Evolutionary conservation across 2,329 filamentous ascomycete species (phyloP).

Genomic region (Botryotinia convoluta): DNA sequence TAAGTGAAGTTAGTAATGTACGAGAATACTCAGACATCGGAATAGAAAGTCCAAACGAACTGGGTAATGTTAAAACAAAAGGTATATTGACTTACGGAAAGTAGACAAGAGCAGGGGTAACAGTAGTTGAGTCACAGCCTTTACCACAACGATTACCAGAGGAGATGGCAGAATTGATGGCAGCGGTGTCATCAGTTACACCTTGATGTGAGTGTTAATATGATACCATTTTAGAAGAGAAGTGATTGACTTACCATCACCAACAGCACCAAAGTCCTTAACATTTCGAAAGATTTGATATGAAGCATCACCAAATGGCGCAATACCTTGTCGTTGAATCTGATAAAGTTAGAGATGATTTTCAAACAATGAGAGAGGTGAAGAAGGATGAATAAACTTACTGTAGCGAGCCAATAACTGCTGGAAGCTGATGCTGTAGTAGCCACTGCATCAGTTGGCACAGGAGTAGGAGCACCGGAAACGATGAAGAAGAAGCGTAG

Average conservation of each 20-base stretch:
- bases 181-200: slow-evolving; percentile 74
- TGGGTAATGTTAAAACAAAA: background rate
- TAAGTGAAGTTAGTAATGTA: slow-evolving; percentile 38
- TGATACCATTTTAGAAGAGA: background rate
- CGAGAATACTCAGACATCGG: background rate
- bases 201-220: slow-evolving; percentile 55
- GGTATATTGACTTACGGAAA: slow-evolving; percentile 48
- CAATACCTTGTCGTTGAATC: slow-evolving; percentile 37
- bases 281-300: slow-evolving; percentile 79
- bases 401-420: slow-evolving; percentile 35
- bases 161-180: slow-evolving; percentile 81
- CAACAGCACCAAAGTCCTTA: slow-evolving; percentile 70
- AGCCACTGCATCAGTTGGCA: slow-evolving; percentile 24
- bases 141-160: slow-evolving; percentile 76
- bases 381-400: background rate
- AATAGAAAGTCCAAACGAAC: background rate
- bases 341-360: background rate
- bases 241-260: slow-evolving; percentile 54
- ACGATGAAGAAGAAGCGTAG: slow-evolving; percentile 34
- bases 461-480: slow-evolving; percentile 30
- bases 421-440: slow-evolving; percentile 20
- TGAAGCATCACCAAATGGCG: slow-evolving; percentile 42
- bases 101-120: slow-evolving; percentile 83
- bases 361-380: background rate
- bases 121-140: slow-evolving; percentile 79